These are phyloP conservation scores for Pythium rhizo-oryzae DNA, from an alignment of 352 stramenopile genomes.

Conservation along the genomic window DNA sequence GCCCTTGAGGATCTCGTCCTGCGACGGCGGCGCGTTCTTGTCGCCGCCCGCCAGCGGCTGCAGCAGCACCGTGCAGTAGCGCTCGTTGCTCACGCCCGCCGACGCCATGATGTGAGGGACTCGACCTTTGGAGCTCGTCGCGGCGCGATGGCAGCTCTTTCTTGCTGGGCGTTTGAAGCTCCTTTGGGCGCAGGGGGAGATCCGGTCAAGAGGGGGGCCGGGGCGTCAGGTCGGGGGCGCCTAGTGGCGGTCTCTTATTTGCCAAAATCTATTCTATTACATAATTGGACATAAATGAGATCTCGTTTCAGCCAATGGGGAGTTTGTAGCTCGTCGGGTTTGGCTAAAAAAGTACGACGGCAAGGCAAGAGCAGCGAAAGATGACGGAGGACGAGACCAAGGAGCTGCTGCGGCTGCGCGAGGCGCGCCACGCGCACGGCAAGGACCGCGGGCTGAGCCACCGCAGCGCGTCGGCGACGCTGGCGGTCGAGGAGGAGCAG, in stretches of 20 bases:
- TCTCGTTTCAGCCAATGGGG: constrained; percentile 1
- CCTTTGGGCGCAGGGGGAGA: neutral
- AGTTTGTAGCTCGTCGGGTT: neutral
- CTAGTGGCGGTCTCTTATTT: constrained; percentile 19
- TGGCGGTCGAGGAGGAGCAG: constrained; percentile 1
- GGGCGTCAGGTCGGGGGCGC: no score
- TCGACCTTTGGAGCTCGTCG: neutral
- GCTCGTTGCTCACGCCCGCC: constrained; percentile 78
- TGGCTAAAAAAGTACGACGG: neutral
- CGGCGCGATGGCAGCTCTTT: no score
- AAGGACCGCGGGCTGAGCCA: neutral
- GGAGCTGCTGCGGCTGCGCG: constrained; percentile 61
- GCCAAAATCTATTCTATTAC: neutral
- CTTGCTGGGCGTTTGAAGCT: neutral
- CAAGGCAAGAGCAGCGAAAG: no score
- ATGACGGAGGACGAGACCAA: constrained; percentile 57
- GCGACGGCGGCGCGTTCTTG: constrained; percentile 66
- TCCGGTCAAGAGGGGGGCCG: neutral
- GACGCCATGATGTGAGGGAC: constrained; percentile 28
- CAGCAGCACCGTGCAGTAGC: constrained; percentile 86
- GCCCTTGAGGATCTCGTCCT: constrained; percentile 98
- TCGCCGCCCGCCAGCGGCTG: constrained; percentile 56
- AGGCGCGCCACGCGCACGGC: constrained; percentile 17
- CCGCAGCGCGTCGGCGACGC: neutral
- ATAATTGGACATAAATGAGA: neutral